Base-by-base conservation (phyloP, 1,139 yeast species). In the Lodderomyces beijingensis region DNA sequence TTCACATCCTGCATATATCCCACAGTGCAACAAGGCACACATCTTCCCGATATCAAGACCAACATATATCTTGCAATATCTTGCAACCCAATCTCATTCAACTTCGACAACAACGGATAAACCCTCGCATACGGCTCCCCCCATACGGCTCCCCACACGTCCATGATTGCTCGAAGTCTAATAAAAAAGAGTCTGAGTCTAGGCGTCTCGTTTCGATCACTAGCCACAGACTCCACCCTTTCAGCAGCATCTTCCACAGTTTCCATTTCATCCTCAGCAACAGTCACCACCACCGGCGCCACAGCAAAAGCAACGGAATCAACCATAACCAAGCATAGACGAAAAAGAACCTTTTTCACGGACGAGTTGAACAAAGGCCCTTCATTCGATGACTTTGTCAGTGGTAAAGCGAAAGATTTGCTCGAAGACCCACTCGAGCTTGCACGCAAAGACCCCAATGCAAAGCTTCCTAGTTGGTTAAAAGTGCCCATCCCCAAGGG, bases 401-500 rank as follows among this genome's bases (percentile, higher is more conserved):
- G 74, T 39, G 95, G 95, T 8, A 75, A 79, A 38, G 96, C 96
- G 1, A 74, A 83, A 7, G 73, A 75, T 33, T 64, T 75, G 60
- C 51, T 70, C 12, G 41, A 40, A 35, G 89, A 82, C 51, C 93
- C 95, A 2, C 62, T 84, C 32, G 89, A 82, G 45, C 74, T 76
- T 24, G 83, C 81, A 2, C 59, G 79, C 42, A 57, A 59, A 34
- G 79, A 74, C 40, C 75, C 78, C 0, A 65, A 72, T 34, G 85
- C 80, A 19, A 69, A 95, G 47, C 68, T 93, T 37, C 99, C 99
- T 4, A 63, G 75, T 36, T 93, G 99, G 99, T 70, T 93, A 36
- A 88, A 86, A 56, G 95, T 91, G 3, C 94, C 95, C 5, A 88
- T 91, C 44, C 98, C 98, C 11, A 86, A 85, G 61, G 98, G 98